Conservation (phyloP, 2,329 filamentous ascomycete genomes). For the Tolypocladium tundrense region DNA sequence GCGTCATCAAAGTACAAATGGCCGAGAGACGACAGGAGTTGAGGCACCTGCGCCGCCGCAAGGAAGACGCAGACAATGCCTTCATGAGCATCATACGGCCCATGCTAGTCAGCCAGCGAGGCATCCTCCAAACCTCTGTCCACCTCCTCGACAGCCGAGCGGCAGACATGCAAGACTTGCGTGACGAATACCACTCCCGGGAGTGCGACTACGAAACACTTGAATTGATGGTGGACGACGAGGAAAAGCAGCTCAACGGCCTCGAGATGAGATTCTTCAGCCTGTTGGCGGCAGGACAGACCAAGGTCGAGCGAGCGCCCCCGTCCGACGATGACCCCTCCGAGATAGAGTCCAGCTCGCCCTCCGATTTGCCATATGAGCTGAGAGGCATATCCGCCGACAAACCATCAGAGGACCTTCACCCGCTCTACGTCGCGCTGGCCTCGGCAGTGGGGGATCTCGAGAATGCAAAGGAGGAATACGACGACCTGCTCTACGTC, state of each 20-base stretch:
- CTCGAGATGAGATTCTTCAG: conserved; percentile 29
- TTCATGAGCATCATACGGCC: conserved; percentile 29
- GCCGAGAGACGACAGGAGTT: conserved; percentile 19
- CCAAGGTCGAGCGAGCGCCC: conserved; percentile 4
- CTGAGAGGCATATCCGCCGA: conserved; percentile 24
- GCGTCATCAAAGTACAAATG: conserved; percentile 21
- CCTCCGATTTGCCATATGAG: conserved; percentile 17
- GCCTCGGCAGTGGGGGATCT: conserved; percentile 32
- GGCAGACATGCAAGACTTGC: conserved; percentile 24
- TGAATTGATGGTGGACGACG: conserved; percentile 23
- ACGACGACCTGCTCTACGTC: conserved; percentile 30
- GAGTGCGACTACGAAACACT: conserved; percentile 26
- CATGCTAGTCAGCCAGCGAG: conserved; percentile 19
- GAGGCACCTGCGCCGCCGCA: conserved; percentile 18
- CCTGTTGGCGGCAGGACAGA: conserved; percentile 20
- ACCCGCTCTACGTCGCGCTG: conserved; percentile 36
- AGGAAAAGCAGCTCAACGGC: conserved; percentile 22
- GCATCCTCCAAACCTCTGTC: conserved; percentile 9
- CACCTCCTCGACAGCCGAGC: conserved; percentile 18
- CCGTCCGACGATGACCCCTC: background rate
- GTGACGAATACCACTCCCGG: conserved; percentile 25
- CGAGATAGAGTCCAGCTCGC: conserved; percentile 1
- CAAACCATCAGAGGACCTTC: conserved; percentile 27
- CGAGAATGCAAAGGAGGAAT: conserved; percentile 36
- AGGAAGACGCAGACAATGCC: conserved; percentile 26